Conservation (phyloP, 2,329 filamentous ascomycete species). For the Coniella vitis region DNA sequence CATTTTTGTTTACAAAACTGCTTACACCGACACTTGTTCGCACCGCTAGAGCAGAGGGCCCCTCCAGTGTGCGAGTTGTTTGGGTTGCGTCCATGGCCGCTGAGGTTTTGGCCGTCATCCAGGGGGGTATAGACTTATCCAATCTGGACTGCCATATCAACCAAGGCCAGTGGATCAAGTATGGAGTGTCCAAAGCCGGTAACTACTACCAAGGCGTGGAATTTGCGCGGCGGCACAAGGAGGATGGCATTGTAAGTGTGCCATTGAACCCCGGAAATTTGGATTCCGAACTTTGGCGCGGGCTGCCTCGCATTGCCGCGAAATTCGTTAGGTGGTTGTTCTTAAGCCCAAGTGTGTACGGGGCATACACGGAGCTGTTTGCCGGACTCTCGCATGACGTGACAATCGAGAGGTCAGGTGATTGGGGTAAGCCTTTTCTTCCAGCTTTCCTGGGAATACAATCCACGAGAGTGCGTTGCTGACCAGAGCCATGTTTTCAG, state of each 20-base stretch:
- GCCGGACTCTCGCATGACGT: constrained; percentile 31
- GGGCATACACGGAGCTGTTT: constrained; percentile 34
- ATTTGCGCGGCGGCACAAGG: constrained; percentile 19
- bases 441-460: neutral
- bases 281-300: constrained; percentile 19
- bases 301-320: neutral
- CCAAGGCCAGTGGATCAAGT: constrained; percentile 11
- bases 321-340: constrained; percentile 5
- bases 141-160: constrained; percentile 11
- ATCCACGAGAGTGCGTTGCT: neutral
- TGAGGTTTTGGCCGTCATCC: constrained; percentile 2
- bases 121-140: constrained; percentile 4
- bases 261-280: constrained; percentile 24
- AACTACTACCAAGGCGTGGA: constrained; percentile 19
- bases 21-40: constrained; percentile 11
- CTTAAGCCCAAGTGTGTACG: constrained; percentile 20
- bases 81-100: constrained; percentile 11
- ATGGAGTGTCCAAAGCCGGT: constrained; percentile 22
- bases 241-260: constrained; percentile 21
- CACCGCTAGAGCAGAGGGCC: constrained; percentile 2
- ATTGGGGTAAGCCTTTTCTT: constrained; percentile 17
- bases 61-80: constrained; percentile 10
- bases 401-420: constrained; percentile 22
- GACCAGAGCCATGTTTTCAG: neutral
- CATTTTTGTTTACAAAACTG: constrained; percentile 14